Evolutionary conservation across 768 basidiomycete species (phyloP).

Genomic region (Russula olivacea): DNA sequence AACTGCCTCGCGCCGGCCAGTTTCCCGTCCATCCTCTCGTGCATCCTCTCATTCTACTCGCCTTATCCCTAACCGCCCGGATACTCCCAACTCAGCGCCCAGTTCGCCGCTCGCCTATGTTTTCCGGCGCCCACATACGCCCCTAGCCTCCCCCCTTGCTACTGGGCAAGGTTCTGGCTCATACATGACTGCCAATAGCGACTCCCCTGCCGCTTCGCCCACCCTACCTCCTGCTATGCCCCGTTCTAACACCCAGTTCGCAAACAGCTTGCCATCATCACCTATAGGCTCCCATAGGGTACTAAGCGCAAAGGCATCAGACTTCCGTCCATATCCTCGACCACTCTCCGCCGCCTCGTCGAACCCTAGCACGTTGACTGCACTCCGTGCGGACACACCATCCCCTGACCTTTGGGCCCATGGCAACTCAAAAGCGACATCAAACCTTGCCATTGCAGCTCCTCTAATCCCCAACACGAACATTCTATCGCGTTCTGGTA

Average conservation of each 20-base stretch:
- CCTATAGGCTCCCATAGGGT: slow-evolving; percentile 81
- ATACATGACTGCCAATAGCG: slow-evolving; percentile 50
- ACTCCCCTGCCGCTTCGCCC: slow-evolving; percentile 61
- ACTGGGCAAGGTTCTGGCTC: slow-evolving; percentile 45
- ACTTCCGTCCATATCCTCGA: slow-evolving; percentile 80
- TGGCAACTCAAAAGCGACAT: slow-evolving; percentile 56
- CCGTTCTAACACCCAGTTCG: slow-evolving; percentile 54
- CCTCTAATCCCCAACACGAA: slow-evolving; percentile 74
- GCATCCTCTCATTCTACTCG: slow-evolving; percentile 66
- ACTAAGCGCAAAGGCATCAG: slow-evolving; percentile 83
- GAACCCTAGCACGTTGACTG: slow-evolving; percentile 46
- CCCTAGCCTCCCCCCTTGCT: slow-evolving; percentile 70
- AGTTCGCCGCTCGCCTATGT: slow-evolving; percentile 68
- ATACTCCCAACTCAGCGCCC: slow-evolving; percentile 71
- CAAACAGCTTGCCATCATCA: slow-evolving; percentile 78
- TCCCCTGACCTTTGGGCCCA: slow-evolving; percentile 90
- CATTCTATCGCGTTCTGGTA: slow-evolving; percentile 47
- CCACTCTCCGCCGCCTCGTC: slow-evolving; percentile 72
- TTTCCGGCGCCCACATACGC: slow-evolving; percentile 76
- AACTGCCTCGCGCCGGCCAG: slow-evolving; percentile 71
- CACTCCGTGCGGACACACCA: slow-evolving; percentile 67
- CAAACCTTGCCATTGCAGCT: slow-evolving; percentile 87
- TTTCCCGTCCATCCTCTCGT: slow-evolving; percentile 75
- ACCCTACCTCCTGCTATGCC: slow-evolving; percentile 53
- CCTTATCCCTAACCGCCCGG: slow-evolving; percentile 57